A percentile compares a stretch with the other conserved stretches of the same genome.
Evolutionary conservation across 2,329 filamentous ascomycete species (phyloP).

Genomic region (Epichloe bromicola): DNA sequence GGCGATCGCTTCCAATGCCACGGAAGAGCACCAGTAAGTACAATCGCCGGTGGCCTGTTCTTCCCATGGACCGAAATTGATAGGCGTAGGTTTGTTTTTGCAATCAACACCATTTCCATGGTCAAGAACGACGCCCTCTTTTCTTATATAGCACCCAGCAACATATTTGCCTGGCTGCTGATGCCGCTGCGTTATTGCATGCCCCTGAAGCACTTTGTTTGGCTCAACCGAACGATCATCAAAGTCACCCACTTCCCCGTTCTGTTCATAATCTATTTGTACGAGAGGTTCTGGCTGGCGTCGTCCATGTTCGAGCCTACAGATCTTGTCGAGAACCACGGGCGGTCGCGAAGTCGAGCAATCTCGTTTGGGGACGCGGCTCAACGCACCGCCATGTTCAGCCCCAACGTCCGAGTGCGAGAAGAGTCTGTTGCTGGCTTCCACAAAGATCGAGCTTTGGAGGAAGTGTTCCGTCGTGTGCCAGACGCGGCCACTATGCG

Average conservation of each 20-base stretch:
- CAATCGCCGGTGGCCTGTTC: neutral
- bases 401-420: slow-evolving; percentile 56
- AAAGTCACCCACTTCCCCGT: slow-evolving; percentile 84
- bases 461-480: slow-evolving; percentile 74
- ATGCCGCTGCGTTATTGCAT: slow-evolving; percentile 72
- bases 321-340: slow-evolving; percentile 66
- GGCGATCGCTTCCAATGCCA: slow-evolving; percentile 84
- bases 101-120: slow-evolving; percentile 94
- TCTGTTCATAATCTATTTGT: slow-evolving; percentile 73
- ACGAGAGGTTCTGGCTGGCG: slow-evolving; percentile 70
- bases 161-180: slow-evolving; percentile 80
- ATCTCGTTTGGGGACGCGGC: slow-evolving; percentile 46
- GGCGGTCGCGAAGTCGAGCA: slow-evolving; percentile 33
- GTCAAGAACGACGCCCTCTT: slow-evolving; percentile 96
- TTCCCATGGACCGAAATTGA: slow-evolving; percentile 5
- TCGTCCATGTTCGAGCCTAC: slow-evolving; percentile 67
- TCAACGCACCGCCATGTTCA: slow-evolving; percentile 53
- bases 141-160: slow-evolving; percentile 83
- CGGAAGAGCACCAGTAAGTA: slow-evolving; percentile 66
- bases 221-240: slow-evolving; percentile 79
- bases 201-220: slow-evolving; percentile 69
- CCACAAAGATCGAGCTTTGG: slow-evolving; percentile 78
- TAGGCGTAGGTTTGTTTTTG: slow-evolving; percentile 60
- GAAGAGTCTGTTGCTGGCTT: slow-evolving; percentile 82
- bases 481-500: slow-evolving; percentile 51